phyloP scores from a whole-genome alignment of 805 yeast species.

The Cyberlindnera xylosilytica region DNA sequence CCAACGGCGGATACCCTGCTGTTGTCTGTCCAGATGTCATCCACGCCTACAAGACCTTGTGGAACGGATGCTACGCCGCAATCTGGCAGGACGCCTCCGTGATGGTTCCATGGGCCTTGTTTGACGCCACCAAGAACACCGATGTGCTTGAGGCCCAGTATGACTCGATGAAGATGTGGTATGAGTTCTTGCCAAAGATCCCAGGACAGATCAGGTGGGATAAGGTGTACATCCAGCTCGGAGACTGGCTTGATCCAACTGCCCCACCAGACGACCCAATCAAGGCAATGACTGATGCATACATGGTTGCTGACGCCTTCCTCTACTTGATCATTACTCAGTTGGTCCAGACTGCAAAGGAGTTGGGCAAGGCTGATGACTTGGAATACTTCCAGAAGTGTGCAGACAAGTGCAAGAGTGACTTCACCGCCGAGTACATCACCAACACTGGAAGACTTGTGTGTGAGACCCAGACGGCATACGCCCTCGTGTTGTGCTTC shows the following conservation, averaged over 20 bases:
- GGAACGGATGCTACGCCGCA: conserved; percentile 17
- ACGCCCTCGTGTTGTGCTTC: conserved; percentile 15
- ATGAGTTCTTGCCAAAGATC: conserved; percentile 17
- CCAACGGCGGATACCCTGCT: conserved; percentile 18
- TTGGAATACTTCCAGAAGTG: conserved; percentile 5
- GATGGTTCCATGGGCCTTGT: conserved; percentile 20
- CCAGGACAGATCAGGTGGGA: conserved; percentile 18
- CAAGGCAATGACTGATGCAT: conserved; percentile 17
- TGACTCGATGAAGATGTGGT: conserved; percentile 21
- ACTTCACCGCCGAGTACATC: conserved; percentile 15
- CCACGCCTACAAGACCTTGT: conserved; percentile 7
- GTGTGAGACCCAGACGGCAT: conserved; percentile 18
- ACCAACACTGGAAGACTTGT: conserved; percentile 11
- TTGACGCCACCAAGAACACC: conserved; percentile 11
- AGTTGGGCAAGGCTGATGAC: conserved; percentile 6
- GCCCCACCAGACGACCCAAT: conserved; percentile 21
- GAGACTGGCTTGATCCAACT: conserved; percentile 22
- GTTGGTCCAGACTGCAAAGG: conserved; percentile 10
- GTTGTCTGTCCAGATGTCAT: conserved; percentile 20
- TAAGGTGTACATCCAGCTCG: conserved; percentile 13
- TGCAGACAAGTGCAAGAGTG: conserved; percentile 9
- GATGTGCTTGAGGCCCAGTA: conserved; percentile 16
- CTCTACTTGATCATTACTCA: conserved; percentile 15
- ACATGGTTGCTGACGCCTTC: conserved; percentile 21
- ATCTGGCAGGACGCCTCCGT: conserved; percentile 22